Evolutionary conservation across 1,284 basidiomycete genomes (phyloP).

Genomic region (Marasmius tenuissimus): DNA sequence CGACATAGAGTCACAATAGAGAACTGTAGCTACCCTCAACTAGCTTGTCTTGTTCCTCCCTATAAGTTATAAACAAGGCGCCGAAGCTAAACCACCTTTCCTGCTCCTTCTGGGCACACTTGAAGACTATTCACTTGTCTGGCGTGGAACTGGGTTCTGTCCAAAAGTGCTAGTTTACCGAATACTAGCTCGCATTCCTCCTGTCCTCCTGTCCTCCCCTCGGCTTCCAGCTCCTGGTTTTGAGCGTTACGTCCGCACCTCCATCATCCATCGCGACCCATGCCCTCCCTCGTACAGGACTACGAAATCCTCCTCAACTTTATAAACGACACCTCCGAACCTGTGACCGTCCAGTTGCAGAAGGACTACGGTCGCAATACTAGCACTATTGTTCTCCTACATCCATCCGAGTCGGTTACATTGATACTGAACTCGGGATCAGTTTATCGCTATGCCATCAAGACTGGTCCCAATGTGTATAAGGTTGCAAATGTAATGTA

Average conservation of each 20-base stretch:
- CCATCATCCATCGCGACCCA: constrained; percentile 11
- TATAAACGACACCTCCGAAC: constrained; percentile 66
- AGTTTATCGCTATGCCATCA: constrained; percentile 67
- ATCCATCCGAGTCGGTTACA: constrained; percentile 62
- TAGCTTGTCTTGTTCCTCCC: background rate
- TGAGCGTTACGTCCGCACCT: background rate
- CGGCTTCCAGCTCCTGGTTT: background rate
- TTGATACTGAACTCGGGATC: constrained; percentile 68
- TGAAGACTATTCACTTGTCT: too few relatives aligned
- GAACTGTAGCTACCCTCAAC: background rate
- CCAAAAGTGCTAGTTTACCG: too few relatives aligned
- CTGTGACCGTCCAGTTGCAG: constrained; percentile 62
- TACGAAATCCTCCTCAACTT: constrained; percentile 70
- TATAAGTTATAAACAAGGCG: background rate
- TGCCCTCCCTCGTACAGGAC: constrained; percentile 44
- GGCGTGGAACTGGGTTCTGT: too few relatives aligned
- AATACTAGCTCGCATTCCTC: background rate
- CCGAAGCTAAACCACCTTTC: background rate
- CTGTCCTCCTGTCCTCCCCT: too few relatives aligned
- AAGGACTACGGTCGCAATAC: constrained; percentile 61
- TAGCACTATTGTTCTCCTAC: constrained; percentile 54
- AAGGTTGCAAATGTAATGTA: constrained; percentile 72
- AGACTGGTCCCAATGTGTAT: constrained; percentile 48
- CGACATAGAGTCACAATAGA: background rate
- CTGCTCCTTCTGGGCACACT: background rate